These are phyloP conservation scores for Sarcodon aspratus DNA, from an alignment of 768 basidiomycete species.

Conservation along the genomic window DNA sequence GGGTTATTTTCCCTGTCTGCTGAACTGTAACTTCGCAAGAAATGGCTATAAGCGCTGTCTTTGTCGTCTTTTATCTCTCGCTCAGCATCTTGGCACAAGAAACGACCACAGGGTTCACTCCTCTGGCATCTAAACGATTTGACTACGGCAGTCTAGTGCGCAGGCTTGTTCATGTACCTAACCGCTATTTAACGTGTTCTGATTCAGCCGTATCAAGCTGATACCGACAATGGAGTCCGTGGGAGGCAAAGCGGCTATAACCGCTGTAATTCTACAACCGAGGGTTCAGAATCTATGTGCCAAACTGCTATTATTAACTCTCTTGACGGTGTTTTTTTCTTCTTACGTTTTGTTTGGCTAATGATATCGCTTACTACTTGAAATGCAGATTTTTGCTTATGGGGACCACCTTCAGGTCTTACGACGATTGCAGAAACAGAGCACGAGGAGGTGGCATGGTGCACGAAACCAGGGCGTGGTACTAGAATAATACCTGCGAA, in stretches of 20 bases:
- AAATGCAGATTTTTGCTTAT: conserved; percentile 55
- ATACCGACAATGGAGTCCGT: conserved; percentile 13
- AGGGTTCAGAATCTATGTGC: conserved; percentile 14
- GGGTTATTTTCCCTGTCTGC: too few species aligned
- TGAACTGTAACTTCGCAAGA: too few species aligned
- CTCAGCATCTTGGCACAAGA: too few species aligned
- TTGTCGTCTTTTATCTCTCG: too few species aligned
- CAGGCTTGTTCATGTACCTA: neutral
- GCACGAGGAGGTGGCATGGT: conserved; percentile 65
- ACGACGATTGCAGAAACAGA: conserved; percentile 57
- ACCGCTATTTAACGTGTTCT: neutral
- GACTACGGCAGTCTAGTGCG: conserved; percentile 5
- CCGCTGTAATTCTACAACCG: conserved; percentile 15
- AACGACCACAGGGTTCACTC: conserved; percentile 6
- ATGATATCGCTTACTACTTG: neutral
- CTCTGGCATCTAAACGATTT: conserved; percentile 16
- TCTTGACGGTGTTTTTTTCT: conserved; percentile 24
- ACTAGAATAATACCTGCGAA: conserved; percentile 64
- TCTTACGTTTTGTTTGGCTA: neutral
- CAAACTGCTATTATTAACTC: conserved; percentile 39
- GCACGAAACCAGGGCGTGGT: conserved; percentile 59
- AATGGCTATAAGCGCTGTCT: too few species aligned
- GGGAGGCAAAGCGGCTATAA: conserved; percentile 18
- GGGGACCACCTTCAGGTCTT: conserved; percentile 42
- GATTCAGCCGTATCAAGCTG: conserved; percentile 16